Percentiles rank a stretch among this genome's conserved stretches.
Evolutionary conservation across 768 basidiomycete species (phyloP).

Genomic region (Mycena albidolilacea): DNA sequence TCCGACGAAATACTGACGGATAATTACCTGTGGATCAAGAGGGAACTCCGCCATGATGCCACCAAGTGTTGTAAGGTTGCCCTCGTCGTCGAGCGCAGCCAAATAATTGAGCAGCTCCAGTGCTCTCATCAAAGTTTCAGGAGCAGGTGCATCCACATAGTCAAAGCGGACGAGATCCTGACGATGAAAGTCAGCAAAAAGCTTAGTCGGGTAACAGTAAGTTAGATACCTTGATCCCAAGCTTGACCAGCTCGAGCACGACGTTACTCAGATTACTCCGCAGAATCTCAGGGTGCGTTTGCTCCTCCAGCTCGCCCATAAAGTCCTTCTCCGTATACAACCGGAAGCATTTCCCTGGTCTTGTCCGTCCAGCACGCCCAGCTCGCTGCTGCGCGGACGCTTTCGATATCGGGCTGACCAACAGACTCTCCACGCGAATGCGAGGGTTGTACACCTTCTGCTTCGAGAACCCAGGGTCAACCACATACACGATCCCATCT

Average conservation of each 20-base stretch:
- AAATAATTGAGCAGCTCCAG: slow-evolving; percentile 94
- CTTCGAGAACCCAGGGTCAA: slow-evolving; percentile 97
- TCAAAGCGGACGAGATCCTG: slow-evolving; percentile 91
- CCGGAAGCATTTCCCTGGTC: slow-evolving; percentile 97
- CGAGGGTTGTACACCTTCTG: slow-evolving; percentile 99
- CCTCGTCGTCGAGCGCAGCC: slow-evolving; percentile 94
- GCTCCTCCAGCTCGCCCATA: slow-evolving; percentile 95
- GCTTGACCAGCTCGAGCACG: slow-evolving; percentile 93
- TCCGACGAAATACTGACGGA: not conserved
- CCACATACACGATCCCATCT: slow-evolving; percentile 99
- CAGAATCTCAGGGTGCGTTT: slow-evolving; percentile 97
- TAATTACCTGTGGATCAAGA: slow-evolving; percentile 91
- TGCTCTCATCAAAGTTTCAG: slow-evolving; percentile 97
- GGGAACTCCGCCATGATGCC: slow-evolving; percentile 98
- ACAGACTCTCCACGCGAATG: slow-evolving; percentile 93
- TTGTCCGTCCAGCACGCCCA: slow-evolving; percentile 95
- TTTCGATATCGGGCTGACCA: slow-evolving; percentile 97
- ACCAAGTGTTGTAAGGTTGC: slow-evolving; percentile 89
- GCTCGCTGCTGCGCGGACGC: slow-evolving; percentile 97
- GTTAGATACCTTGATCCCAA: slow-evolving; percentile 83
- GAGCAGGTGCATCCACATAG: slow-evolving; percentile 94
- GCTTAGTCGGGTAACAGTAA: not conserved
- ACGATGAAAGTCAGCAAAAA: slow-evolving; percentile 15
- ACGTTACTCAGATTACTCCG: slow-evolving; percentile 94
- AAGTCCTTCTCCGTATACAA: slow-evolving; percentile 98